Conservation (phyloP, 805 yeast genomes). For the Tetrapisispora pingtungensis region DNA sequence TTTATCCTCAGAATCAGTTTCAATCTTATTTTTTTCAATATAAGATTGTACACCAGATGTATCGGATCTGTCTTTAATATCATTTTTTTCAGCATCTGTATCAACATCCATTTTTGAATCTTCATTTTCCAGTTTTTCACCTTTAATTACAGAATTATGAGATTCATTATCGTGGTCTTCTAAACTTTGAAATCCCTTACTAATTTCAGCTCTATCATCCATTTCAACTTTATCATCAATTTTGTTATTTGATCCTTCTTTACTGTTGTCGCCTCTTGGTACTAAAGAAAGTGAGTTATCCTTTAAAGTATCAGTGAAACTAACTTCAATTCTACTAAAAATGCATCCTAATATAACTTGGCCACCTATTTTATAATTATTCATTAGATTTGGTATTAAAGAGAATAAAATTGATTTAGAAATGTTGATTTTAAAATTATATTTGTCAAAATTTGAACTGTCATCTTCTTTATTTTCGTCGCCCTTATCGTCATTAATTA, state of each 20-base stretch:
- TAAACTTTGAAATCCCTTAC: background rate
- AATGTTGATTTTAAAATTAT: slow-evolving; percentile 31
- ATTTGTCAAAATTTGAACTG: background rate
- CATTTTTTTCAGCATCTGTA: background rate
- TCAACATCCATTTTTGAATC: background rate
- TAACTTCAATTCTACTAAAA: background rate
- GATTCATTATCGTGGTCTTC: background rate
- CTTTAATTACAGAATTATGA: no score
- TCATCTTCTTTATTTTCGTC: background rate
- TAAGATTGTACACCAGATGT: background rate
- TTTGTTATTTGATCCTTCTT: background rate
- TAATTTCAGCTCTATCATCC: background rate
- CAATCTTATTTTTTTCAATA: no score
- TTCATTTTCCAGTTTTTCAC: no score
- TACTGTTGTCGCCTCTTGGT: background rate
- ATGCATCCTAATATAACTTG: background rate
- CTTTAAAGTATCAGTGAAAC: background rate
- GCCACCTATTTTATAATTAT: slow-evolving; percentile 85
- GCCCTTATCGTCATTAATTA: no score
- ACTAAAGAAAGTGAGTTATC: background rate
- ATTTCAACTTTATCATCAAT: background rate
- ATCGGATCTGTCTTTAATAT: background rate
- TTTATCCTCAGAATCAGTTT: no score
- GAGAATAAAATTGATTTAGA: slow-evolving; percentile 76
- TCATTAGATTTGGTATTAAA: slow-evolving; percentile 73